phyloP scores from a whole-genome alignment of 169 alveolate genomes.

The Plasmodium inui region DNA sequence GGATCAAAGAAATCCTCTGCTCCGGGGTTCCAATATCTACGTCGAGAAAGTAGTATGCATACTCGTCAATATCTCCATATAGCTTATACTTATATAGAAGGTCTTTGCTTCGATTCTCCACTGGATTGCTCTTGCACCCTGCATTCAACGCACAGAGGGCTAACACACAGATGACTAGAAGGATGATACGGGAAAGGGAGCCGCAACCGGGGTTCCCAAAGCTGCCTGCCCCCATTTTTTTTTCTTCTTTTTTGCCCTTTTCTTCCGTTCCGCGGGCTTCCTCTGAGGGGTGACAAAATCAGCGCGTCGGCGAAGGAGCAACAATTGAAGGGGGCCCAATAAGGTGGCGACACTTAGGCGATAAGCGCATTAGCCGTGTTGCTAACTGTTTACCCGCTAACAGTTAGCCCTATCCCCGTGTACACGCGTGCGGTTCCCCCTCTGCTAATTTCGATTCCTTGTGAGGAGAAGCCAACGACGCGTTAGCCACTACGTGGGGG shows the following conservation, averaged over 20 bases:
- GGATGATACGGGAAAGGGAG: neutral
- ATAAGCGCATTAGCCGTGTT: too few relatives aligned
- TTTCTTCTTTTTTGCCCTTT: neutral
- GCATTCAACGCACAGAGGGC: neutral
- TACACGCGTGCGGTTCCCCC: too few relatives aligned
- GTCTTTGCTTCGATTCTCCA: neutral
- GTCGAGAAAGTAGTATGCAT: slow-evolving; percentile 80
- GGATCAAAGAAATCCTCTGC: slow-evolving; percentile 75
- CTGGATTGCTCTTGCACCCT: neutral
- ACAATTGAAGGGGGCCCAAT: too few relatives aligned
- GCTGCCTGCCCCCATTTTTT: neutral
- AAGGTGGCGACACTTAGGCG: too few relatives aligned
- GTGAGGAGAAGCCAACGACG: too few relatives aligned
- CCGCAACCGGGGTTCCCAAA: neutral
- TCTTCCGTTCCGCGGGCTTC: neutral
- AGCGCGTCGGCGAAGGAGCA: too few relatives aligned
- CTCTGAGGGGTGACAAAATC: too few relatives aligned
- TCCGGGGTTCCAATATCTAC: slow-evolving; percentile 82
- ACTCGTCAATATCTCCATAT: slow-evolving; percentile 84
- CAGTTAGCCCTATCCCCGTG: too few relatives aligned
- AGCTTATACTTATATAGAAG: slow-evolving; percentile 43
- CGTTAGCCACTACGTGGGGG: too few relatives aligned
- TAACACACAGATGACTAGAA: neutral
- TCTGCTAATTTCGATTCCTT: too few relatives aligned
- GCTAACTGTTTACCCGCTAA: too few relatives aligned